Percentiles rank a stretch among this genome's conserved stretches.
Evolutionary conservation across 768 basidiomycete species (phyloP).

Genomic region (Gloeophyllum trabeum): DNA sequence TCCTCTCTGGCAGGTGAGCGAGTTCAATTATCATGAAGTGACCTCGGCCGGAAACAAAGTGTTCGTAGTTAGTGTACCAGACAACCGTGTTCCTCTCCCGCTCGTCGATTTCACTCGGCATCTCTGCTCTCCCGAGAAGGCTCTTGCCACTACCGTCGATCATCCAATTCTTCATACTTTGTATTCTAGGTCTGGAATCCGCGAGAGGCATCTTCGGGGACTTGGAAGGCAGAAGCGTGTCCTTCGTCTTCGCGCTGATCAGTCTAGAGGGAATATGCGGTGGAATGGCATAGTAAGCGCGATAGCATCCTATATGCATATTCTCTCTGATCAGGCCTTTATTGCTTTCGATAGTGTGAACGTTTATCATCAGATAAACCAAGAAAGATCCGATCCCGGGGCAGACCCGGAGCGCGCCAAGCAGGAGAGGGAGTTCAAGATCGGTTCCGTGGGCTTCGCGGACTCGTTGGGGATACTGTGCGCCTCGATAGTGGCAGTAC

Average conservation of each 20-base stretch:
- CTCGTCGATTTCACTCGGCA: constrained; percentile 76
- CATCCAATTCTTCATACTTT: constrained; percentile 57
- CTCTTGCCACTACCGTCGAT: constrained; percentile 70
- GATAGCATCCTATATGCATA: constrained; percentile 9
- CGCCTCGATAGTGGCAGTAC: constrained; percentile 57
- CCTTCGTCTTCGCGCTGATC: constrained; percentile 65
- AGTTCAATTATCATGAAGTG: background rate
- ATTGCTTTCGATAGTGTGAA: constrained; percentile 48
- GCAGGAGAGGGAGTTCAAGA: constrained; percentile 83
- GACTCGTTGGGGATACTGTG: constrained; percentile 64
- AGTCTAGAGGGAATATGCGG: constrained; percentile 88
- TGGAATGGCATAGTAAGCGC: constrained; percentile 78
- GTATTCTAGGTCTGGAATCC: constrained; percentile 52
- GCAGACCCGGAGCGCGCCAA: constrained; percentile 46
- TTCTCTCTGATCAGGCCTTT: background rate
- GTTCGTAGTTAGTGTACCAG: constrained; percentile 67
- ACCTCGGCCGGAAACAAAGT: background rate
- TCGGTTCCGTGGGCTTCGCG: constrained; percentile 80
- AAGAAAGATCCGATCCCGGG: constrained; percentile 42
- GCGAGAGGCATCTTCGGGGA: constrained; percentile 55
- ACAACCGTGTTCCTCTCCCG: constrained; percentile 90
- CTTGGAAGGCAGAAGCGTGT: constrained; percentile 34
- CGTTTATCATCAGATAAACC: constrained; percentile 76
- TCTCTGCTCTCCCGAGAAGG: constrained; percentile 64
- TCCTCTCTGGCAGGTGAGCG: constrained; percentile 80